Conservation (phyloP, 495 filamentous ascomycete genomes). For the Podospora tetraspora region DNA sequence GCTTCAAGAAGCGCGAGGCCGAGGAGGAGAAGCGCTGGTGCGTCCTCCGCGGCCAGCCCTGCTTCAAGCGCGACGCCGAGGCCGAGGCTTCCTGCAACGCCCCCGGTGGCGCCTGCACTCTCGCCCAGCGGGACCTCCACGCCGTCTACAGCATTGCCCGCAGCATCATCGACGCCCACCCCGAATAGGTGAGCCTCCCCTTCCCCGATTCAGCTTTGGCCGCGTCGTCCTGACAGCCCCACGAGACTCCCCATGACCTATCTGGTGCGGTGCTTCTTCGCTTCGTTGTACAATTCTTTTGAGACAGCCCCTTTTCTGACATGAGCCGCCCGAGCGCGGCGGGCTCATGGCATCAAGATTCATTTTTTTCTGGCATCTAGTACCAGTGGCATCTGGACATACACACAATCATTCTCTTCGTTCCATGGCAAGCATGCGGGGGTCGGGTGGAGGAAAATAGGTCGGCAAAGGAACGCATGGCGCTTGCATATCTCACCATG, state of each 20-base stretch:
- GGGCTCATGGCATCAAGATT: not conserved
- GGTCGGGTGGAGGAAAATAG: not conserved
- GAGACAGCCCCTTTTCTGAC: not conserved
- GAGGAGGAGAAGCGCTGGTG: conserved; percentile 26
- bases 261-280: not conserved
- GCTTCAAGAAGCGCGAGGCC: conserved; percentile 31
- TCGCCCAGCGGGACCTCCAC: conserved; percentile 34
- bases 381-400: not conserved
- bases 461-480: not conserved
- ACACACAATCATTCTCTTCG: not conserved
- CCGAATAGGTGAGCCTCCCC: conserved; percentile 18
- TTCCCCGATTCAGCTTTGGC: not conserved
- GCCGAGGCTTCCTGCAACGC: conserved; percentile 26
- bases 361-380: not conserved
- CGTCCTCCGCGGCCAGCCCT: conserved; percentile 26
- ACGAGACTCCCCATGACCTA: not conserved
- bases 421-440: not conserved
- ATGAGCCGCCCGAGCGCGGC: not conserved
- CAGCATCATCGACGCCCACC: conserved; percentile 25
- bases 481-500: not conserved
- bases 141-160: conserved; percentile 31
- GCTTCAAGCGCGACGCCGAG: conserved; percentile 26
- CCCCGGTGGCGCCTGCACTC: conserved; percentile 29
- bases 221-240: not conserved
- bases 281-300: not conserved